Evolutionary conservation across 108 stramenopile species (phyloP).

Genomic region (Mediolabrus comicus): DNA sequence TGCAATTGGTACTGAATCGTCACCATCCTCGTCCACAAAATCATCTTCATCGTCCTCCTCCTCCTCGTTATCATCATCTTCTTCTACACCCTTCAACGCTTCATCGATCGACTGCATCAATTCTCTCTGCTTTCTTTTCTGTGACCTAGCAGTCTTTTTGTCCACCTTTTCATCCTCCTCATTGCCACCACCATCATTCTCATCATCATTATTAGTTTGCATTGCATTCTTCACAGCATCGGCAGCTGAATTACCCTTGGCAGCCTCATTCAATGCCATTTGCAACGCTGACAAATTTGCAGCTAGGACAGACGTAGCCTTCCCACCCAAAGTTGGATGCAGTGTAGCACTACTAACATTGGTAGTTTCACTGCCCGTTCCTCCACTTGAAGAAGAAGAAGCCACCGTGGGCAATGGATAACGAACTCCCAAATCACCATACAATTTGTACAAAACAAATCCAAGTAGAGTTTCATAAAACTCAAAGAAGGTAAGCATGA

Average conservation of each 20-base stretch:
- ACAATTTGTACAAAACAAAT: constrained; percentile 97
- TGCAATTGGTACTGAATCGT: constrained; percentile 64
- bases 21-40: constrained; percentile 66
- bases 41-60: constrained; percentile 52
- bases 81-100: constrained; percentile 62
- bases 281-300: constrained; percentile 64
- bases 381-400: constrained; percentile 2
- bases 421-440: constrained; percentile 80
- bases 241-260: constrained; percentile 53
- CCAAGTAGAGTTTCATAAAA: constrained; percentile 95
- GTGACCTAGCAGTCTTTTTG: constrained; percentile 10
- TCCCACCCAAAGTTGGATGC: constrained; percentile 53
- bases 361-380: constrained; percentile 15
- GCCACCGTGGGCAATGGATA: constrained; percentile 76
- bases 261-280: constrained; percentile 57
- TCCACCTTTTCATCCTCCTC: constrained; percentile 16
- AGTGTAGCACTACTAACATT: constrained; percentile 25
- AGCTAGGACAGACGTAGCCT: constrained; percentile 68
- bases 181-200: constrained; percentile 1
- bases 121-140: constrained; percentile 54
- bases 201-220: constrained; percentile 37
- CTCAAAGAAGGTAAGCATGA: constrained; percentile 99
- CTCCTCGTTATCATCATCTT: constrained; percentile 52
- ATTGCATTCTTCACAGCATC: constrained; percentile 68
- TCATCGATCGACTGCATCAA: constrained; percentile 66